Conservation (phyloP, 108 stramenopile genomes). For the Nannochloropsis gaditana region DNA sequence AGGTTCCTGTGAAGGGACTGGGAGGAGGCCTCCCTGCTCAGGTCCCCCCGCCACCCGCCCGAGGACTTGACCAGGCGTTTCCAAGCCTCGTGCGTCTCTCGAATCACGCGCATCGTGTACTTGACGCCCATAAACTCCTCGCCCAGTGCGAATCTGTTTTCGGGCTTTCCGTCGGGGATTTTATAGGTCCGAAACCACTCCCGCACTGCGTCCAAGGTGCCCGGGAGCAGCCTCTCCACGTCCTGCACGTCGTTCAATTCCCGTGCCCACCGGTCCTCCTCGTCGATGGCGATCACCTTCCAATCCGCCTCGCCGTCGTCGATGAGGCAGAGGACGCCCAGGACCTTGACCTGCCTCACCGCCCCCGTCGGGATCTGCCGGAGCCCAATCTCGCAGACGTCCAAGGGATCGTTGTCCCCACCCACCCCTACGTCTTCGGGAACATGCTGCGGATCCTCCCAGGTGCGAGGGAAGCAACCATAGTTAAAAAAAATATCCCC, state of each 20-base stretch:
- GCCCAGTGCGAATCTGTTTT: constrained; percentile 83
- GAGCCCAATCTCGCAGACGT: constrained; percentile 71
- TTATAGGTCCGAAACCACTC: constrained; percentile 99
- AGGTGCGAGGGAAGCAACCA: constrained; percentile 92
- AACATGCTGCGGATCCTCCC: constrained; percentile 91
- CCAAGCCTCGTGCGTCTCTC: constrained; percentile 44
- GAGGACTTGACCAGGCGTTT: constrained; percentile 31
- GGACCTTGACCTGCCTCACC: constrained; percentile 87
- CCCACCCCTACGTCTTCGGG: constrained; percentile 84
- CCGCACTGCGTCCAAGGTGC: constrained; percentile 74
- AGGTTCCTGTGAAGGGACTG: constrained; percentile 36
- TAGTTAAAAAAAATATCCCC: constrained; percentile 98
- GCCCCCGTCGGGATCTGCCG: constrained; percentile 61
- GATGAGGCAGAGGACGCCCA: constrained; percentile 93
- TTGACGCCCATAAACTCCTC: constrained; percentile 84
- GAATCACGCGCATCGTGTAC: constrained; percentile 71
- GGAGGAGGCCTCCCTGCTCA: background rate
- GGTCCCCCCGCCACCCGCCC: background rate
- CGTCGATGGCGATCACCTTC: constrained; percentile 92
- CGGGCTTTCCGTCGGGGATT: constrained; percentile 96
- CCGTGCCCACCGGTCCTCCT: constrained; percentile 87
- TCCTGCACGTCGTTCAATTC: constrained; percentile 91
- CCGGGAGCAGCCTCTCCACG: constrained; percentile 83
- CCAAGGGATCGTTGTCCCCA: constrained; percentile 91
- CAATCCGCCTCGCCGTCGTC: constrained; percentile 98